Evolutionary conservation across 2,329 filamentous ascomycete species (phyloP), one percentile per base, ranked within the genome.

Genomic region (Knoxdaviesia capensis): DNA sequence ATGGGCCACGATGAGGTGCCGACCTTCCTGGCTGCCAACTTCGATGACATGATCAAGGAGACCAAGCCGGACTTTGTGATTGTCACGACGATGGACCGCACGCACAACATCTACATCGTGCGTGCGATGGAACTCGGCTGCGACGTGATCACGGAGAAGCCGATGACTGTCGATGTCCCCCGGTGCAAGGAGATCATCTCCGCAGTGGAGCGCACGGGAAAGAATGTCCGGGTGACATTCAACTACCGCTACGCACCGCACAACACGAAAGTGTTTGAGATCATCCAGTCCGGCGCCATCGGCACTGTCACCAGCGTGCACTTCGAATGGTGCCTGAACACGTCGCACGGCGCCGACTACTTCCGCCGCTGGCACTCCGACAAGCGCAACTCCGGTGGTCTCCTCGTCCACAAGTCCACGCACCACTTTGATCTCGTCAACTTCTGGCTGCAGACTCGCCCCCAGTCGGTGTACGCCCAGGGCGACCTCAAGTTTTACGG

Each of bases 201-300:
- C 46, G 66, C 69, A 8, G 70, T 71, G 10, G 60, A 67, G 41
- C 57, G 62, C 11, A 71, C 67, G 0, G 59, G 59, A 3, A 54
- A 56, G 8, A 60, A 62, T 35, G 61, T 76, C 4, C 63, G 72
- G 10, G 71, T 77, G 1, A 69, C 68, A 0, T 77, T 77, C 60
- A 77, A 77, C 56, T 77, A 77, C 55, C 66, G 72, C 28, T 77
- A 76, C 50, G 71, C 71, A 35, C 72, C 72, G n/a, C 73, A 76
- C 55, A 74, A 77, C 54, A 77, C 71, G 9, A 71, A 68, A 46
- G 61, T 77, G 2, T 66, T 62, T 45, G 65, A 73, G 51, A 48
- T 77, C 1, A 48, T 77, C 4, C 60, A 56, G 3, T 62, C 65
- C 0, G 69, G 69, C 0, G 67, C 65, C 1, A 73, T 77, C 44